Conservation (phyloP, 176 grass and related monocot species). For the Cocos nucifera region DNA sequence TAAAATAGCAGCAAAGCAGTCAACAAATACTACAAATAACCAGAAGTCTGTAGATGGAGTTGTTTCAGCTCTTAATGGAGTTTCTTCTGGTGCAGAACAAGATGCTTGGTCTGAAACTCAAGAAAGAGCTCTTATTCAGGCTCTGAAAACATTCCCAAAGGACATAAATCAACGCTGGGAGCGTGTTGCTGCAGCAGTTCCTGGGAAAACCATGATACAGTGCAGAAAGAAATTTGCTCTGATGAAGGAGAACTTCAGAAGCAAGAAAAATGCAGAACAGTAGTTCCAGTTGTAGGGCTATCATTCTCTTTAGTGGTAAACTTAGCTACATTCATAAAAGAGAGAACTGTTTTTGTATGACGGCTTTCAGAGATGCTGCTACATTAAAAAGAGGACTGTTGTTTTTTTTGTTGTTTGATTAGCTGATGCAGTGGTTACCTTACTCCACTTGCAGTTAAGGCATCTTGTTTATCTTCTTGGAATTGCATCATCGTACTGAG, state of each 20-base stretch:
- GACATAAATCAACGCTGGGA: constrained; percentile 94
- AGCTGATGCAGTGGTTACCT: no score
- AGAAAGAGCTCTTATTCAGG: constrained; percentile 80
- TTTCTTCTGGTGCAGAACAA: constrained; percentile 34
- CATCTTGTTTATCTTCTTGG: no score
- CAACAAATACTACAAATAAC: constrained; percentile 17
- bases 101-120: constrained; percentile 82
- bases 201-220: constrained; percentile 84
- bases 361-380: no score
- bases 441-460: no score
- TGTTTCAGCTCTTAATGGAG: constrained; percentile 29
- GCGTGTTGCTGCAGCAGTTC: constrained; percentile 83
- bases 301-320: no score
- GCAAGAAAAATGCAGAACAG: constrained; percentile 68
- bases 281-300: background rate
- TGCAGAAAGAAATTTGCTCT: constrained; percentile 86
- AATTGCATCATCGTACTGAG: no score
- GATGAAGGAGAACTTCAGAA: constrained; percentile 84
- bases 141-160: constrained; percentile 90
- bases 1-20: constrained; percentile 12
- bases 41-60: constrained; percentile 21
- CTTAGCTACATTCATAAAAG: no score
- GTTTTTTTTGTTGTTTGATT: no score
- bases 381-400: no score
- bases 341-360: no score